A percentile compares a stretch with the other conserved stretches of the same genome.
Conservation (phyloP, 116 monocot species). For the Zostera marina region DNA sequence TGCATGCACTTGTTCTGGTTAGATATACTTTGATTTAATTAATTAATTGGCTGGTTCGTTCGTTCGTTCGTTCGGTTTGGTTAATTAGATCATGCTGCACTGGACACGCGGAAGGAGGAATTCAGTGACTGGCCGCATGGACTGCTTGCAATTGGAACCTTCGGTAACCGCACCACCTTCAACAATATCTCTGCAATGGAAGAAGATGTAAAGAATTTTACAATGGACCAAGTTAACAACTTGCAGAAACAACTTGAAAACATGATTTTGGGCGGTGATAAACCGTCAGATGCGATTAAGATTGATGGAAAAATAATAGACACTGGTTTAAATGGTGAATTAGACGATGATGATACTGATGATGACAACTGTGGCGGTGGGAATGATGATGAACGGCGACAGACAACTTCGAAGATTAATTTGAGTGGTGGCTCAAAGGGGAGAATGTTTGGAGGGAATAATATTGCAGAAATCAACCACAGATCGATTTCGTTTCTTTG, state of each 20-base stretch:
- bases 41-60: too few species aligned
- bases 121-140: slow-evolving; percentile 55
- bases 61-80: too few species aligned
- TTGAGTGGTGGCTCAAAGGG: slow-evolving; percentile 29
- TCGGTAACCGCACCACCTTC: slow-evolving; percentile 27
- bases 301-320: too few species aligned
- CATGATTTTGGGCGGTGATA: slow-evolving; percentile 21
- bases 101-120: slow-evolving; percentile 24
- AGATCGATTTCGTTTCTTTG: slow-evolving; percentile 48
- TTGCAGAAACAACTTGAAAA: slow-evolving; percentile 38
- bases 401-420: slow-evolving; percentile 15
- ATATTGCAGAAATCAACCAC: slow-evolving; percentile 19
- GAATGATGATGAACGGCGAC: slow-evolving; percentile 18
- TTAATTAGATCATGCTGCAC: slow-evolving; percentile 11
- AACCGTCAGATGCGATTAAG: slow-evolving; percentile 1
- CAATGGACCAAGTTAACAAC: slow-evolving; percentile 39
- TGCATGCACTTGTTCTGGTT: background rate
- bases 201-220: slow-evolving; percentile 35
- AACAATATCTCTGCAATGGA: background rate
- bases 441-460: slow-evolving; percentile 15
- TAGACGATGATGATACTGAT: background rate
- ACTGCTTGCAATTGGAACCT: slow-evolving; percentile 62
- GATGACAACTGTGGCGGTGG: background rate
- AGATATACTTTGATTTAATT: too few species aligned
- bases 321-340: too few species aligned